Evolutionary conservation across 306 rosid genomes (phyloP).

Genomic region (Cucurbita argyrosperma): DNA sequence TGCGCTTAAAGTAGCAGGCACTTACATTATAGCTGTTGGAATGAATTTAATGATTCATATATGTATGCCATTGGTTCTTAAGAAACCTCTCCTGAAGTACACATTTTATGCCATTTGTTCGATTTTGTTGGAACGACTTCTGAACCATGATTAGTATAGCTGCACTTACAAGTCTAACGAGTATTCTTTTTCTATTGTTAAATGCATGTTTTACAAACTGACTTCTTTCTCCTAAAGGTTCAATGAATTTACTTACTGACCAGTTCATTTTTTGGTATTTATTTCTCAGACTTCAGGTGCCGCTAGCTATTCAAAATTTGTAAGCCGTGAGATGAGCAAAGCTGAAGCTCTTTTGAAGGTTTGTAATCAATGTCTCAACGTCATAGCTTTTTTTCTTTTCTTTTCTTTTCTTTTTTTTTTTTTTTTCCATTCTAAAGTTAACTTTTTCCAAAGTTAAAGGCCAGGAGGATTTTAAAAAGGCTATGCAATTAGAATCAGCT

Average conservation of each 20-base stretch:
- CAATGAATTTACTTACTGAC: slow-evolving; percentile 2
- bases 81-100: too few relatives aligned
- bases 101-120: background rate
- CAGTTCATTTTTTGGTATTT: background rate
- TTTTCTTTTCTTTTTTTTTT: too few relatives aligned
- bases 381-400: background rate
- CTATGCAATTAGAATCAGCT: background rate
- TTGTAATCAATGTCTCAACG: slow-evolving; percentile 11
- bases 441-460: background rate
- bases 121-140: background rate
- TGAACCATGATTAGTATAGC: background rate
- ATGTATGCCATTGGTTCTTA: too few relatives aligned
- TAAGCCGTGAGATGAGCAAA: slow-evolving; percentile 98
- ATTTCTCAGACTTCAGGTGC: slow-evolving; percentile 66
- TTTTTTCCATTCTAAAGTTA: slow-evolving; percentile 2
- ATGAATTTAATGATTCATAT: too few relatives aligned
- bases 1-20: background rate
- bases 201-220: background rate
- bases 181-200: background rate
- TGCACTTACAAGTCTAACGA: background rate
- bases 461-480: background rate
- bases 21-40: too few relatives aligned
- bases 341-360: slow-evolving; percentile 98
- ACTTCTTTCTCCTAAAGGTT: background rate
- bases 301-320: slow-evolving; percentile 83